These are phyloP conservation scores for Clonostachys solani DNA, from an alignment of 2,329 filamentous ascomycete genomes.

Conservation along the genomic window DNA sequence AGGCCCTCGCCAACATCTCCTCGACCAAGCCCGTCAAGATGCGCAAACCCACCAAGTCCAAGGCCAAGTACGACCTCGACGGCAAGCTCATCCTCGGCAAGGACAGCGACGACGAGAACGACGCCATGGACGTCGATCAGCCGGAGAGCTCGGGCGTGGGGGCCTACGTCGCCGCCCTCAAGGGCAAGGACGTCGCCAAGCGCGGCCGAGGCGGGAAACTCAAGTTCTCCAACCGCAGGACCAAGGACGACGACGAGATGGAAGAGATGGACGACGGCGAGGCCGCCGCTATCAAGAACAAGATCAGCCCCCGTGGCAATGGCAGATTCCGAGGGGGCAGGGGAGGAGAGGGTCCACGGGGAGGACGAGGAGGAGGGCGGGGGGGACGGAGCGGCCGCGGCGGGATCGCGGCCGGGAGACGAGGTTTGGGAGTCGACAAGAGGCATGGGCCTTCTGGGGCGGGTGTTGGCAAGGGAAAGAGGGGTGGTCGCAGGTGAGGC, in stretches of 20 bases:
- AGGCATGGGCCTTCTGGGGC: constrained; percentile 29
- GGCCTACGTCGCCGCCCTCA: constrained; percentile 67
- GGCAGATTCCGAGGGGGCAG: constrained; percentile 19
- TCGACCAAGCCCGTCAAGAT: constrained; percentile 75
- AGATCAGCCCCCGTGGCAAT: constrained; percentile 30
- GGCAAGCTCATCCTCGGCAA: constrained; percentile 75
- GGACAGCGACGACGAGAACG: constrained; percentile 43
- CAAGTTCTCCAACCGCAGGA: constrained; percentile 65
- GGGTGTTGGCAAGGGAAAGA: constrained; percentile 28
- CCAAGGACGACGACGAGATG: constrained; percentile 42
- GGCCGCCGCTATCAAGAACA: constrained; percentile 47
- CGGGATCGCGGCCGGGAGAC: constrained; percentile 38
- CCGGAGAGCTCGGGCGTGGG: constrained; percentile 54
- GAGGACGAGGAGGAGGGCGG: constrained; percentile 23
- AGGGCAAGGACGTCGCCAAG: constrained; percentile 61
- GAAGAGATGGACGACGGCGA: constrained; percentile 51
- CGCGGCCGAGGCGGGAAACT: constrained; percentile 63
- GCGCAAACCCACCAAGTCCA: constrained; percentile 51
- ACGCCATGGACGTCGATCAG: constrained; percentile 64
- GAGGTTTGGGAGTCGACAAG: constrained; percentile 47
- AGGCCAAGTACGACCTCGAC: constrained; percentile 69
- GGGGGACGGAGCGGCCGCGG: constrained; percentile 36
- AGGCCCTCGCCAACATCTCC: constrained; percentile 87
- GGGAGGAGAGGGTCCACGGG: constrained; percentile 20
- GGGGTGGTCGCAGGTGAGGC: background rate